Percentiles rank a stretch among this genome's conserved stretches.
phyloP scores from a whole-genome alignment of 352 stramenopile species.

The Phytopythium delawarense region DNA sequence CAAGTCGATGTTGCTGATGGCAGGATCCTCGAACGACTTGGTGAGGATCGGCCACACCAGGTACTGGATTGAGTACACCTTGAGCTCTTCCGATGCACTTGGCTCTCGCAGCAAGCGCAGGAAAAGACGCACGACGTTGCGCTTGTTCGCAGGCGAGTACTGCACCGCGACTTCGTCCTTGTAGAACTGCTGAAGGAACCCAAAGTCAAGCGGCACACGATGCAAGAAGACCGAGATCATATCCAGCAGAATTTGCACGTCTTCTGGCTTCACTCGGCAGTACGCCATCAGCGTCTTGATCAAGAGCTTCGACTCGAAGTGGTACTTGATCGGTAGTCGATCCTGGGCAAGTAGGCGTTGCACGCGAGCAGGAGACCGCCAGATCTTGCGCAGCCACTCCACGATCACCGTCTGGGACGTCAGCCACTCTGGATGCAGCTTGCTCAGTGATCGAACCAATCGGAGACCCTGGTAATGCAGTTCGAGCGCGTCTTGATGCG shows the following conservation, averaged over 20 bases:
- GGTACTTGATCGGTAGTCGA: slow-evolving; percentile 86
- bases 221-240: slow-evolving; percentile 94
- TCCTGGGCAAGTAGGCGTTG: slow-evolving; percentile 72
- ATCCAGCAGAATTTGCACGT: slow-evolving; percentile 96
- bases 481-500: slow-evolving; percentile 89
- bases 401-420: slow-evolving; percentile 85
- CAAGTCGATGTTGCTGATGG: slow-evolving; percentile 75
- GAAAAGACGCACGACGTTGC: slow-evolving; percentile 88
- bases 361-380: slow-evolving; percentile 83
- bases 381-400: slow-evolving; percentile 93
- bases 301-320: slow-evolving; percentile 93
- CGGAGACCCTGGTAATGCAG: slow-evolving; percentile 93
- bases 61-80: slow-evolving; percentile 91
- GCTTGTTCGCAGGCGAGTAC: slow-evolving; percentile 69
- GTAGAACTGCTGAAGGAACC: slow-evolving; percentile 91
- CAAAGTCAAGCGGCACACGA: slow-evolving; percentile 92
- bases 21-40: slow-evolving; percentile 79
- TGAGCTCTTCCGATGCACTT: slow-evolving; percentile 79
- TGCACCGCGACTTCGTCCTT: slow-evolving; percentile 72
- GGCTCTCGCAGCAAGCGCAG: slow-evolving; percentile 80
- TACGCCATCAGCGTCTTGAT: slow-evolving; percentile 95
- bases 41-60: slow-evolving; percentile 93
- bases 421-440: slow-evolving; percentile 89
- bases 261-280: slow-evolving; percentile 87
- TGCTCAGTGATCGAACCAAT: slow-evolving; percentile 89